Conservation (phyloP, 1,284 basidiomycete species). For the Wolfiporia cocos region DNA sequence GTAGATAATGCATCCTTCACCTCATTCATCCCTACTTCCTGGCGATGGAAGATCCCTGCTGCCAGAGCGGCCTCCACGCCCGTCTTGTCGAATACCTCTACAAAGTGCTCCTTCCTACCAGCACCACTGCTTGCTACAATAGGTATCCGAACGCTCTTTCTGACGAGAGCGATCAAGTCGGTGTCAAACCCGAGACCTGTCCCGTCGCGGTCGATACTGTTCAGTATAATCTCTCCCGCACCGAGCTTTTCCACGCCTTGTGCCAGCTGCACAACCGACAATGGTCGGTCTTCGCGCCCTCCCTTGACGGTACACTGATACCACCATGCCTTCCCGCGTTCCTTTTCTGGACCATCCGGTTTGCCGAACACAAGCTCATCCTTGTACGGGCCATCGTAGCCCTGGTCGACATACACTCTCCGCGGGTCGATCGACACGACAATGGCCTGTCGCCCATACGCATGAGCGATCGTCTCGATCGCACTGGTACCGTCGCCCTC, state of each 20-base stretch:
- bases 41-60: constrained; percentile 96
- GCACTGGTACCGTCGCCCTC: constrained; percentile 71
- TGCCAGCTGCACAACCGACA: constrained; percentile 93
- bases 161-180: constrained; percentile 77
- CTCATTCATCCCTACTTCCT: constrained; percentile 71
- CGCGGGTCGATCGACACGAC: constrained; percentile 97
- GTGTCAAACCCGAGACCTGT: constrained; percentile 91
- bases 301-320: constrained; percentile 98
- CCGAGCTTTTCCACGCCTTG: constrained; percentile 86
- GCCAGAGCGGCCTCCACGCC: constrained; percentile 90
- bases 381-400: constrained; percentile 64
- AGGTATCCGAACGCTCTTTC: constrained; percentile 77
- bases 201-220: constrained; percentile 97
- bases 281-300: constrained; percentile 79
- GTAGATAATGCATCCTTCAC: constrained; percentile 58
- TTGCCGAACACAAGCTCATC: constrained; percentile 61
- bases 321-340: constrained; percentile 88
- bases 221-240: constrained; percentile 93
- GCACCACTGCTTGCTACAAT: constrained; percentile 96
- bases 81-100: constrained; percentile 77
- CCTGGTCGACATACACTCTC: constrained; percentile 76
- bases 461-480: constrained; percentile 89
- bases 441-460: constrained; percentile 95
- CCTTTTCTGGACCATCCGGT: constrained; percentile 42
- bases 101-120: constrained; percentile 79